Evolutionary conservation across 2,329 filamentous ascomycete species (phyloP).

Genomic region (Phyllosticta citribraziliensis): DNA sequence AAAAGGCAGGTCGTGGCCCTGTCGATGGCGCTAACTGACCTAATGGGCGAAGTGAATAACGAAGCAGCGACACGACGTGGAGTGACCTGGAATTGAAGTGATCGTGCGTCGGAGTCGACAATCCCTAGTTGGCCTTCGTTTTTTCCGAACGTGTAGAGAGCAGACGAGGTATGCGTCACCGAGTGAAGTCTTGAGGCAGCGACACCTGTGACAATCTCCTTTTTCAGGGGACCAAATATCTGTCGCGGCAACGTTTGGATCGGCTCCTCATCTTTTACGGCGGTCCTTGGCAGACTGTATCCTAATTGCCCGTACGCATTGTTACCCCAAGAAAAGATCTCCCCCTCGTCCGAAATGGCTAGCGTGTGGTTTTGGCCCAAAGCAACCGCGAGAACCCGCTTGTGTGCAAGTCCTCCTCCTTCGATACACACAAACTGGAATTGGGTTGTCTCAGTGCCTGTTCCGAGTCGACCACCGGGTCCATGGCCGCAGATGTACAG

Average conservation of each 20-base stretch:
- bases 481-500: constrained; percentile 90
- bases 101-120: constrained; percentile 89
- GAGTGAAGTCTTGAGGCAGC: constrained; percentile 89
- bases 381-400: constrained; percentile 65
- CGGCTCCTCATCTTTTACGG: constrained; percentile 67
- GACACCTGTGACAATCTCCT: constrained; percentile 69
- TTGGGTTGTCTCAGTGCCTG: constrained; percentile 80
- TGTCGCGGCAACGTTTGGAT: constrained; percentile 75
- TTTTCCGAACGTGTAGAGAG: constrained; percentile 88
- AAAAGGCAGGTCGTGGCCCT: constrained; percentile 78
- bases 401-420: constrained; percentile 60
- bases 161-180: constrained; percentile 70
- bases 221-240: constrained; percentile 84
- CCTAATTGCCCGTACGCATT: constrained; percentile 81
- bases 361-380: constrained; percentile 88
- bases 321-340: constrained; percentile 89
- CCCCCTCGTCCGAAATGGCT: constrained; percentile 75
- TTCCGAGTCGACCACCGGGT: constrained; percentile 76
- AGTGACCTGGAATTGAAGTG: constrained; percentile 69
- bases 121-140: constrained; percentile 90
- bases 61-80: constrained; percentile 85
- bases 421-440: constrained; percentile 81
- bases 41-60: constrained; percentile 61
- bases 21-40: constrained; percentile 79
- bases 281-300: constrained; percentile 61